Percentiles rank a stretch among this genome's conserved stretches.
These are phyloP conservation scores for Haplosporangium sp. DNA, from an alignment of 371 early-diverging fungal species.

Conservation along the genomic window DNA sequence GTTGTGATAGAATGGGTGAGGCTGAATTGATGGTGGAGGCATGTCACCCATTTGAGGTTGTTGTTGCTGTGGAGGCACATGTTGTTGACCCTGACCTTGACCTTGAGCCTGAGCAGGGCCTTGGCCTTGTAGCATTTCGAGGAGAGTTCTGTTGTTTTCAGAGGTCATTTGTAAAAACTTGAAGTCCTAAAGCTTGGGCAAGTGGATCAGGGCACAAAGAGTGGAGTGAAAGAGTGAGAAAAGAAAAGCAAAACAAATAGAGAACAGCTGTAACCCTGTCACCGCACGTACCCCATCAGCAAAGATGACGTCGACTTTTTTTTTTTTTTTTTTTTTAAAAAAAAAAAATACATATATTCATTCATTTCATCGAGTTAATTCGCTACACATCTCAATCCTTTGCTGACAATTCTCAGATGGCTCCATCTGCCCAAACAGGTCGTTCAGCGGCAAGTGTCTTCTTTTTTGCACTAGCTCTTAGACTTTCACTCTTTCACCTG, in stretches of 20 bases:
- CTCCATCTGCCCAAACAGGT: not conserved
- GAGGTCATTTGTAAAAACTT: slow-evolving; percentile 23
- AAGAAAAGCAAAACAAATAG: not conserved
- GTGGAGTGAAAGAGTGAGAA: not conserved
- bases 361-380: not conserved
- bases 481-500: slow-evolving; percentile 63
- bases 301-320: not conserved
- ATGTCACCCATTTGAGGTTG: slow-evolving; percentile 21
- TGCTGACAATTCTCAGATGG: slow-evolving; percentile 1
- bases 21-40: slow-evolving; percentile 23
- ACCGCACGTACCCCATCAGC: not conserved
- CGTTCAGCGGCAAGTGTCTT: slow-evolving; percentile 19
- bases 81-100: slow-evolving; percentile 6
- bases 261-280: not conserved
- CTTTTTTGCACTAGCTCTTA: slow-evolving; percentile 50
- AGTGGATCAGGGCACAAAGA: not conserved
- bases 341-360: not conserved
- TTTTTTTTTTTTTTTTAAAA: too few relatives aligned
- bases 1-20: slow-evolving; percentile 28
- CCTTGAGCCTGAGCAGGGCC: slow-evolving; percentile 15
- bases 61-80: slow-evolving; percentile 9
- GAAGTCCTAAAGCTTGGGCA: slow-evolving; percentile 3
- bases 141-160: slow-evolving; percentile 45
- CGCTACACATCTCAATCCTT: not conserved
- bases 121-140: slow-evolving; percentile 55